phyloP scores from a whole-genome alignment of 2,329 filamentous ascomycete genomes.

The Polychaeton citri region DNA sequence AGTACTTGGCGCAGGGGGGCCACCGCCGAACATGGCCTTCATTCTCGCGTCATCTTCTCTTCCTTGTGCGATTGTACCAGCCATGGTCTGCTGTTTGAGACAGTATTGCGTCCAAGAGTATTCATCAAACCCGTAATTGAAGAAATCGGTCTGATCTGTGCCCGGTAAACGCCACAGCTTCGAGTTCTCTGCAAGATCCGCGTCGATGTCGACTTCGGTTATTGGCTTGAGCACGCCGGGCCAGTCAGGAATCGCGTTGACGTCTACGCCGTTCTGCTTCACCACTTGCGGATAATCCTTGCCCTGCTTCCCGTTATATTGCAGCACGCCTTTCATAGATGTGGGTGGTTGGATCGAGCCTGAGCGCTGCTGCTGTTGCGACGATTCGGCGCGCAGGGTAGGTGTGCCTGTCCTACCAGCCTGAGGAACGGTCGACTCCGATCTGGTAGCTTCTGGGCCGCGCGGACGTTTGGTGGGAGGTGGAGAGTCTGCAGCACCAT shows the following conservation, averaged over 20 bases:
- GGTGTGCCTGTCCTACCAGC: slow-evolving; percentile 5
- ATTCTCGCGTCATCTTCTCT: slow-evolving; percentile 55
- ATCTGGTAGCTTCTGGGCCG: background rate
- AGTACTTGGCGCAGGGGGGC: slow-evolving; percentile 1
- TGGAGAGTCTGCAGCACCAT: slow-evolving; percentile 17
- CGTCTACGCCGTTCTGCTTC: slow-evolving; percentile 68
- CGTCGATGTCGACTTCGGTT: slow-evolving; percentile 37
- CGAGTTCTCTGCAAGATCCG: slow-evolving; percentile 50
- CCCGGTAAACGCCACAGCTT: slow-evolving; percentile 95
- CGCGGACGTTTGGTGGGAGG: background rate
- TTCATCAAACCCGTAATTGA: slow-evolving; percentile 98
- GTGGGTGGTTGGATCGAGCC: slow-evolving; percentile 4
- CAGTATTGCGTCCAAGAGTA: slow-evolving; percentile 96
- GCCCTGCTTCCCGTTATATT: slow-evolving; percentile 37
- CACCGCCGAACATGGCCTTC: slow-evolving; percentile 43
- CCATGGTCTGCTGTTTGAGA: slow-evolving; percentile 68
- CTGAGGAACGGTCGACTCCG: background rate
- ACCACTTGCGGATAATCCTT: slow-evolving; percentile 50
- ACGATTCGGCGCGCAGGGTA: background rate
- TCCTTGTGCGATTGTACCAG: slow-evolving; percentile 65
- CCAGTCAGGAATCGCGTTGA: slow-evolving; percentile 71
- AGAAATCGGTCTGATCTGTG: slow-evolving; percentile 90
- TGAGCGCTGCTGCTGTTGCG: slow-evolving; percentile 1
- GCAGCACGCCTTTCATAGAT: slow-evolving; percentile 22
- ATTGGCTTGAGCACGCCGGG: slow-evolving; percentile 59